Evolutionary conservation across 2,329 filamentous ascomycete species (phyloP).

Genomic region (Nemania bipapillata): DNA sequence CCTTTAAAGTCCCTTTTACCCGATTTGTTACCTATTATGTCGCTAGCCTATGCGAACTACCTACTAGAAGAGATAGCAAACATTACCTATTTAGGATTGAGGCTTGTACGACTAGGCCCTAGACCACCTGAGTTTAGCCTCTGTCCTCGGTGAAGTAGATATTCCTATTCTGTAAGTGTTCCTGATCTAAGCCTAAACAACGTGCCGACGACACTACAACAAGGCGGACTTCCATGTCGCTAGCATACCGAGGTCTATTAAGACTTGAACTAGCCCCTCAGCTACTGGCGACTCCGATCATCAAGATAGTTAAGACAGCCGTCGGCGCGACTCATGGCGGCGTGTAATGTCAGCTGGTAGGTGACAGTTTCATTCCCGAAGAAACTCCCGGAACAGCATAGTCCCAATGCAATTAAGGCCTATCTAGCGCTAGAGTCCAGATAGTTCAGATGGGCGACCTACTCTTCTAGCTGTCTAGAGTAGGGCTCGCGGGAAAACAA

Average conservation of each 20-base stretch:
- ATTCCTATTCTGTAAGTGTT: constrained; percentile 14
- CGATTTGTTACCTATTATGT: neutral
- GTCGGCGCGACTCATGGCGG: neutral
- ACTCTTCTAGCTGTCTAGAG: constrained; percentile 5
- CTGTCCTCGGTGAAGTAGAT: constrained; percentile 16
- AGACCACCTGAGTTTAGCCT: neutral
- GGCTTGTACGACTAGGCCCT: neutral
- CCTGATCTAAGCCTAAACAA: neutral
- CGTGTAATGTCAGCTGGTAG: neutral
- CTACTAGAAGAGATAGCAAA: neutral
- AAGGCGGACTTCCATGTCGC: constrained; percentile 2
- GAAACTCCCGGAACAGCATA: neutral
- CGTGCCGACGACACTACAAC: neutral
- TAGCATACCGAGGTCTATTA: constrained; percentile 21
- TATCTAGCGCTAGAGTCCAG: neutral
- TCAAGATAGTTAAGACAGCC: constrained; percentile 13
- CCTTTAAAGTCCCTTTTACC: neutral
- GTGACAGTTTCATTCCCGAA: constrained; percentile 4
- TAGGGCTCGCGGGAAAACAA: constrained; percentile 3
- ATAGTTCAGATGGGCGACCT: neutral
- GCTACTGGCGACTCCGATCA: constrained; percentile 20
- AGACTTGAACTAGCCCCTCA: constrained; percentile 17
- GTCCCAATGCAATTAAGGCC: neutral
- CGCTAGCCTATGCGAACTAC: neutral
- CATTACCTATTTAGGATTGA: neutral